Percentiles rank a stretch among this genome's conserved stretches.
These are phyloP conservation scores for Saraca asoca DNA, from an alignment of 331 rosid genomes.

Conservation along the genomic window DNA sequence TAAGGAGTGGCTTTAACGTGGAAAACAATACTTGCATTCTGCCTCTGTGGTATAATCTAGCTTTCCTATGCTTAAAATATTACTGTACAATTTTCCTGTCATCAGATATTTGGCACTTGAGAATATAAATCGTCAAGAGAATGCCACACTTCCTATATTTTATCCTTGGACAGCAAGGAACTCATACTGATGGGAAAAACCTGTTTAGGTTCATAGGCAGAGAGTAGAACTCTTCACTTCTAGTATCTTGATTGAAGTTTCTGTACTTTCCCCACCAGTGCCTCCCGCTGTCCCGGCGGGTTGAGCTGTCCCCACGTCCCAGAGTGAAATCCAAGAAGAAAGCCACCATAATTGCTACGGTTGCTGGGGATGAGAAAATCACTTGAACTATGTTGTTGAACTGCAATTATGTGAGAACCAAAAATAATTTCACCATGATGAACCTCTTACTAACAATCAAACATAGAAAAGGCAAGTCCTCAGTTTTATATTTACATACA, in stretches of 20 bases:
- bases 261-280: slow-evolving; percentile 89
- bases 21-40: no score
- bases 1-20: no score
- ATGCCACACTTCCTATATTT: no score
- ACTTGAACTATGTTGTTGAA: slow-evolving; percentile 71
- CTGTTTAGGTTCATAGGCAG: slow-evolving; percentile 64
- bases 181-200: slow-evolving; percentile 77
- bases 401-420: slow-evolving; percentile 40
- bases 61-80: no score
- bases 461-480: background rate
- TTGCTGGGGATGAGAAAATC: slow-evolving; percentile 79
- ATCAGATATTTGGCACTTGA: no score
- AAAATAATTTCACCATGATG: slow-evolving; percentile 8
- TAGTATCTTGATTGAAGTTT: slow-evolving; percentile 49
- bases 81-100: no score
- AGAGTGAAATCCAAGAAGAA: slow-evolving; percentile 61
- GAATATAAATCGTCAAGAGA: no score
- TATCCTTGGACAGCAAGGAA: background rate
- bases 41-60: no score
- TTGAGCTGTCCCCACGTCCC: slow-evolving; percentile 41
- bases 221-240: slow-evolving; percentile 77
- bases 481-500: slow-evolving; percentile 40
- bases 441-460: background rate
- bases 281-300: slow-evolving; percentile 77
- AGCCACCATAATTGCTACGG: slow-evolving; percentile 66